These are phyloP conservation scores for Backusella psychrophila DNA, from an alignment of 192 early-diverging fungal genomes.

Conservation along the genomic window DNA sequence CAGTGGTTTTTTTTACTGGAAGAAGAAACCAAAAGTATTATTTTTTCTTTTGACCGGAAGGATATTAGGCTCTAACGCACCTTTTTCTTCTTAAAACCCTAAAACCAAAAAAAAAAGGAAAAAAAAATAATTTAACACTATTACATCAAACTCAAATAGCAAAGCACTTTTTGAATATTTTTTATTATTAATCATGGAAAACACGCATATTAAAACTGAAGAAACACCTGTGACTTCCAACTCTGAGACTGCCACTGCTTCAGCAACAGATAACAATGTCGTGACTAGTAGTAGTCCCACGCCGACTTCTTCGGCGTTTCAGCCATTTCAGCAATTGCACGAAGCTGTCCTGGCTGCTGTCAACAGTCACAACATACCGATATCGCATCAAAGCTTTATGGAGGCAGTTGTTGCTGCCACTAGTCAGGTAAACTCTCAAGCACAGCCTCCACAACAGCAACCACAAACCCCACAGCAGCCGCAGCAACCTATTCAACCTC, in stretches of 20 bases:
- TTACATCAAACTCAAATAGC: not conserved
- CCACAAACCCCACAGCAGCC: not conserved
- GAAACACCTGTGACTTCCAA: constrained; percentile 13
- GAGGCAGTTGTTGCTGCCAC: constrained; percentile 18
- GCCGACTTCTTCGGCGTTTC: constrained; percentile 4
- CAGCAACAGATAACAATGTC: not conserved
- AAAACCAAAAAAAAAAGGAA: not conserved
- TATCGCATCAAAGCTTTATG: constrained; percentile 15
- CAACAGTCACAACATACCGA: constrained; percentile 19
- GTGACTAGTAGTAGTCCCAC: constrained; percentile 30
- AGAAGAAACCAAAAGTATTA: not conserved
- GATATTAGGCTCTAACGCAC: not conserved
- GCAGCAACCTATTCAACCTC: too few relatives aligned
- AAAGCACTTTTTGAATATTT: not conserved
- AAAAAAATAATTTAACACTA: not conserved
- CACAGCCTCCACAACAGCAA: not conserved
- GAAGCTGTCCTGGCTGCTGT: constrained; percentile 32
- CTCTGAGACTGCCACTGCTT: constrained; percentile 13
- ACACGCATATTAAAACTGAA: constrained; percentile 16
- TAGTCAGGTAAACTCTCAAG: not conserved
- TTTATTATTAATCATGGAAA: constrained; percentile 12
- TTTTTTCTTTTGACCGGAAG: constrained; percentile 1
- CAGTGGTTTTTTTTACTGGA: not conserved
- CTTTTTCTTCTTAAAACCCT: constrained; percentile 8
- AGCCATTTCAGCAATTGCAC: constrained; percentile 30